phyloP scores from a whole-genome alignment of 1,284 basidiomycete species.

The Marasmius oreades region DNA sequence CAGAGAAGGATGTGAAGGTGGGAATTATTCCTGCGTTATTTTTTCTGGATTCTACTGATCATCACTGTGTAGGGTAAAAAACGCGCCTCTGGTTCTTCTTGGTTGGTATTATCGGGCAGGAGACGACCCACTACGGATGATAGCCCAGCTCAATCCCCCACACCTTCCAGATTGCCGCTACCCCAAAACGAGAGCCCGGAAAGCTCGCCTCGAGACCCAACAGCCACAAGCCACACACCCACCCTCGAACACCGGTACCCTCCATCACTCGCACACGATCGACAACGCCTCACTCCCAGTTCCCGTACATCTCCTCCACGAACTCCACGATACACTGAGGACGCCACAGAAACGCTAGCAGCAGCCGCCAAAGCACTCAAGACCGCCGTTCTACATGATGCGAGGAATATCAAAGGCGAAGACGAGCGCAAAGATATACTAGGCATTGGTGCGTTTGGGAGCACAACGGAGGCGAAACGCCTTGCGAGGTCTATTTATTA shows the following conservation, averaged over 20 bases:
- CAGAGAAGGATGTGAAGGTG: constrained; percentile 16
- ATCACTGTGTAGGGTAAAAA: constrained; percentile 12
- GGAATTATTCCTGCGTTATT: background rate
- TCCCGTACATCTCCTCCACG: background rate
- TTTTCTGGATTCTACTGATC: background rate
- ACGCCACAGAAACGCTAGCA: constrained; percentile 36
- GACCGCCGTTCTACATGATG: constrained; percentile 68
- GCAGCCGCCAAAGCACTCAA: constrained; percentile 65
- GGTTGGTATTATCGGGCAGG: constrained; percentile 13
- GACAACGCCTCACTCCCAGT: background rate
- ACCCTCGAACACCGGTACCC: constrained; percentile 34
- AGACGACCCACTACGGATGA: background rate
- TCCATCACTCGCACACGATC: constrained; percentile 24
- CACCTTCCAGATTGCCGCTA: background rate
- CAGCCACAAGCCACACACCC: background rate
- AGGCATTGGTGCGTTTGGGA: constrained; percentile 36
- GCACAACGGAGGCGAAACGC: constrained; percentile 68
- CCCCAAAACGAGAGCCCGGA: background rate
- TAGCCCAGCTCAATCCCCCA: background rate
- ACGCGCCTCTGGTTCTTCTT: constrained; percentile 17
- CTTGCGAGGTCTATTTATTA: constrained; percentile 69
- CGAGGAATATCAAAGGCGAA: constrained; percentile 62
- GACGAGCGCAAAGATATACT: constrained; percentile 38
- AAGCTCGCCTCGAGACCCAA: background rate
- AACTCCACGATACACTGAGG: constrained; percentile 16